Evolutionary conservation across 495 filamentous ascomycete genomes (phyloP).

Genomic region (Neurospora tetrasperma): DNA sequence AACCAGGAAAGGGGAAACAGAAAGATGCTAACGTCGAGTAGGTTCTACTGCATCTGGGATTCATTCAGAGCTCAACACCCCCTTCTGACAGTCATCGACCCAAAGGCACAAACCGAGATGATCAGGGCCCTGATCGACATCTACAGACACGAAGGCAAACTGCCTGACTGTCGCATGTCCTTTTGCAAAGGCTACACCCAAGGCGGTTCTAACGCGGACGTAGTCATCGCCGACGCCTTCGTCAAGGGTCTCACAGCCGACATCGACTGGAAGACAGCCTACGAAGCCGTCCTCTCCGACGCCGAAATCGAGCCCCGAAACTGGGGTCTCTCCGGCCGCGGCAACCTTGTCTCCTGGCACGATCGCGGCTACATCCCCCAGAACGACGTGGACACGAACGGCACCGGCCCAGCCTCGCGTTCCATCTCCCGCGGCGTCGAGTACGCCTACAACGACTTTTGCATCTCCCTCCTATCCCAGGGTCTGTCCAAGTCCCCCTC

Average conservation of each 20-base stretch:
- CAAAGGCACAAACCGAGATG: conserved; percentile 54
- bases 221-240: conserved; percentile 57
- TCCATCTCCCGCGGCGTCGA: conserved; percentile 58
- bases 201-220: conserved; percentile 66
- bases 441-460: conserved; percentile 66
- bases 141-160: conserved; percentile 52
- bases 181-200: conserved; percentile 62
- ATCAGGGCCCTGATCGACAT: conserved; percentile 57
- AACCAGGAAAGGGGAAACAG: conserved; percentile 18
- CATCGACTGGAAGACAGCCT: conserved; percentile 59
- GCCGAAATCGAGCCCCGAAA: conserved; percentile 54
- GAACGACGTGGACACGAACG: conserved; percentile 49
- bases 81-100: conserved; percentile 57
- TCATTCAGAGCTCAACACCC: conserved; percentile 61
- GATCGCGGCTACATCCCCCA: conserved; percentile 49
- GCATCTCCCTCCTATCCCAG: conserved; percentile 43
- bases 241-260: conserved; percentile 50
- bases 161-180: conserved; percentile 49
- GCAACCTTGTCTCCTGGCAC: conserved; percentile 52
- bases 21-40: conserved; percentile 1
- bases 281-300: conserved; percentile 59
- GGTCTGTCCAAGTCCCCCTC: conserved; percentile 32
- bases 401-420: conserved; percentile 49
- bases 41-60: conserved; percentile 69
- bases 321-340: conserved; percentile 57